A percentile compares a stretch with the other conserved stretches of the same genome.
Evolutionary conservation across 192 early-diverging fungal species (phyloP).

Genomic region (Obelidium mucronatum): DNA sequence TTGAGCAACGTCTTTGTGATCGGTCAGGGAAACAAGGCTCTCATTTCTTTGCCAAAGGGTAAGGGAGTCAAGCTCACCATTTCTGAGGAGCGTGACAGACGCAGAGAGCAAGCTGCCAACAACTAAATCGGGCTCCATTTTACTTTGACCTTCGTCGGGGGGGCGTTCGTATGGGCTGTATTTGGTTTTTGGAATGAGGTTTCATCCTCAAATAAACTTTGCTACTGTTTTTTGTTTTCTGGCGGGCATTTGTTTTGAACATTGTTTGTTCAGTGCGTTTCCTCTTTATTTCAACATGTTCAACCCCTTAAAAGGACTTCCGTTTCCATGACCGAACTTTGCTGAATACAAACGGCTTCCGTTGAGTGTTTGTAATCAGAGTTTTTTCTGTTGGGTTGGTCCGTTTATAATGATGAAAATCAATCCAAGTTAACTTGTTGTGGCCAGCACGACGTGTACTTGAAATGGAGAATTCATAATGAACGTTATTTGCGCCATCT

Average conservation of each 20-base stretch:
- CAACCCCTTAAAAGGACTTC: background rate
- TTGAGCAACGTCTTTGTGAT: conserved; percentile 92
- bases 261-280: background rate
- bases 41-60: conserved; percentile 98
- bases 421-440: conserved; percentile 39
- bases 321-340: conserved; percentile 29
- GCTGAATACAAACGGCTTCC: conserved; percentile 33
- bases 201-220: background rate
- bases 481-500: conserved; percentile 7
- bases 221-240: background rate
- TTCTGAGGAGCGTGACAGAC: conserved; percentile 97
- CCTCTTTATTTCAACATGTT: background rate
- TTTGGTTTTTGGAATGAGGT: too few relatives aligned
- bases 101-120: conserved; percentile 72
- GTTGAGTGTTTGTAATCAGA: conserved; percentile 22
- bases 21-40: conserved; percentile 86
- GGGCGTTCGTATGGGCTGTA: too few relatives aligned
- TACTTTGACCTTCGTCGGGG: too few relatives aligned
- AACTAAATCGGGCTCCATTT: conserved; percentile 72
- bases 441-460: conserved; percentile 23
- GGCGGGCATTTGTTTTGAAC: background rate
- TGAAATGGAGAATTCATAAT: conserved; percentile 20
- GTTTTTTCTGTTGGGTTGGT: background rate
- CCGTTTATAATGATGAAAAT: conserved; percentile 27
- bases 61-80: conserved; percentile 99